phyloP scores from a whole-genome alignment of 106 monocot species.

The Dendrobium officinale region DNA sequence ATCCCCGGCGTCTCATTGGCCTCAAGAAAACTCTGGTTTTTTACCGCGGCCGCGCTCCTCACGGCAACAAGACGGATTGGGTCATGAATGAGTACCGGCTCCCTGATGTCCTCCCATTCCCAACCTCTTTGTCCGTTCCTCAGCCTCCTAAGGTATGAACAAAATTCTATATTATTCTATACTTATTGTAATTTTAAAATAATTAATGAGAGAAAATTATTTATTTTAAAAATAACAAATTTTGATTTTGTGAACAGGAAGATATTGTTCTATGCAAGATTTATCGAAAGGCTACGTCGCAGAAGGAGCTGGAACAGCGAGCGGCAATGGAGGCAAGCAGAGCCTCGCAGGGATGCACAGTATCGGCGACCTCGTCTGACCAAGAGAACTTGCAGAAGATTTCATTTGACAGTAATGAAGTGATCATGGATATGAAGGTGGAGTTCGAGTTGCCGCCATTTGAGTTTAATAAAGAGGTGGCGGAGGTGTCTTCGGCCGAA shows the following conservation, averaged over 20 bases:
- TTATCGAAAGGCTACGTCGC: constrained; percentile 65
- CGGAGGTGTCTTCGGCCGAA: not conserved
- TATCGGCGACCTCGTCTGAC: constrained; percentile 16
- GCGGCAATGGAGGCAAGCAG: constrained; percentile 41
- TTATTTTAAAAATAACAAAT: not conserved
- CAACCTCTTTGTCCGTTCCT: not conserved
- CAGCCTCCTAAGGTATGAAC: constrained; percentile 19
- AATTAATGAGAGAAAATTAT: not conserved
- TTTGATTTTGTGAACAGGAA: constrained; percentile 25
- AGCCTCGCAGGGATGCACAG: not conserved
- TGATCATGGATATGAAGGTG: constrained; percentile 4
- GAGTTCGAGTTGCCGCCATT: constrained; percentile 7
- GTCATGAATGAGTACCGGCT: constrained; percentile 76
- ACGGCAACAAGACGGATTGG: constrained; percentile 64
- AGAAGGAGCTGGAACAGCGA: constrained; percentile 71
- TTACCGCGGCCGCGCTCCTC: constrained; percentile 56
- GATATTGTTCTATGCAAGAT: constrained; percentile 85
- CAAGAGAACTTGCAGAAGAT: constrained; percentile 22
- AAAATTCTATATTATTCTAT: not conserved
- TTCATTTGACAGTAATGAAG: not conserved
- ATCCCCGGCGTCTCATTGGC: constrained; percentile 44
- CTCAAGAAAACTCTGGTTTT: constrained; percentile 83
- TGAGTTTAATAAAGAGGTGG: not conserved
- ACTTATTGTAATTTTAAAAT: not conserved
- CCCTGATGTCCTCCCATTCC: constrained; percentile 18